phyloP scores from a whole-genome alignment of 129 eudicot species.

The Artemisia argyi region DNA sequence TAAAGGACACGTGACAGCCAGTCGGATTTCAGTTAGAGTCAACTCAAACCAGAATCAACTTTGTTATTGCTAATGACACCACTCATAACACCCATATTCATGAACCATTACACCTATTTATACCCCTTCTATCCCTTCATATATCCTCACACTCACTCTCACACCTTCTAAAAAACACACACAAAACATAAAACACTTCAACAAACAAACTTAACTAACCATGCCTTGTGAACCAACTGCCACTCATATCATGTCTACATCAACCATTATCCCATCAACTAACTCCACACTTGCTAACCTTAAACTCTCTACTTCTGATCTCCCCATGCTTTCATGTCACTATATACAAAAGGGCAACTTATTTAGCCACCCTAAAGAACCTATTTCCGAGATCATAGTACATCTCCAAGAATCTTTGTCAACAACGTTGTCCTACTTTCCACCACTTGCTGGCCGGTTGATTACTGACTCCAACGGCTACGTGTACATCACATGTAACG shows the following conservation, averaged over 20 bases:
- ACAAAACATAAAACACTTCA: background rate
- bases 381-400: conserved; percentile 34
- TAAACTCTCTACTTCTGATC: conserved; percentile 74
- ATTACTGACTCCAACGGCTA: conserved; percentile 55
- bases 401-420: conserved; percentile 49
- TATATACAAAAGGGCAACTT: conserved; percentile 84
- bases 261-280: conserved; percentile 42
- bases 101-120: conserved; percentile 39
- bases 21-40: conserved; percentile 31
- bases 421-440: conserved; percentile 50
- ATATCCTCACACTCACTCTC: conserved; percentile 18
- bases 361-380: conserved; percentile 44
- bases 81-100: conserved; percentile 22
- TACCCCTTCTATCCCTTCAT: conserved; percentile 17
- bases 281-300: conserved; percentile 44
- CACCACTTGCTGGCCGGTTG: conserved; percentile 81
- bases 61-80: conserved; percentile 19
- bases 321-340: conserved; percentile 87
- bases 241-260: conserved; percentile 38
- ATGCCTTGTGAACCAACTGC: conserved; percentile 42
- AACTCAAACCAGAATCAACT: conserved; percentile 41
- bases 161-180: background rate
- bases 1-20: conserved; percentile 39
- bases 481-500: conserved; percentile 66
- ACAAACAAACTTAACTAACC: conserved; percentile 5